These are phyloP conservation scores for Hirsutella thompsonii DNA, from an alignment of 2,329 filamentous ascomycete species.

Conservation along the genomic window DNA sequence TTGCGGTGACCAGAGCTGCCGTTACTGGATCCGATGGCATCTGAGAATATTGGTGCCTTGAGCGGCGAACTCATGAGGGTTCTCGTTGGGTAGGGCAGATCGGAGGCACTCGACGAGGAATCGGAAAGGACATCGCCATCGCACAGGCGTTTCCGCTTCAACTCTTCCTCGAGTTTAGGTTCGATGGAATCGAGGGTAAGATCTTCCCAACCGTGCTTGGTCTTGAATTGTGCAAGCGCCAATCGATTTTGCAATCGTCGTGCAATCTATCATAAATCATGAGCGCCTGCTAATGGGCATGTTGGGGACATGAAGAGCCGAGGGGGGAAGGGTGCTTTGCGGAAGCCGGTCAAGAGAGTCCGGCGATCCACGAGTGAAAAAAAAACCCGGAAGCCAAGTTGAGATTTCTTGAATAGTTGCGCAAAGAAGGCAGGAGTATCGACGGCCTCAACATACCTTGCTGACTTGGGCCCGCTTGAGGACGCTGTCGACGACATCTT, in stretches of 20 bases:
- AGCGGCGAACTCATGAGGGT: constrained; percentile 74
- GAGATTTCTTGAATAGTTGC: too few relatives aligned
- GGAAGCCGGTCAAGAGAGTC: not conserved
- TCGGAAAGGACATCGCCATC: constrained; percentile 71
- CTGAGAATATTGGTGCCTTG: constrained; percentile 73
- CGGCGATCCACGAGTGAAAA: too few relatives aligned
- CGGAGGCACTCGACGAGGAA: constrained; percentile 74
- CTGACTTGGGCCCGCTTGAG: constrained; percentile 62
- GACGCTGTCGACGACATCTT: constrained; percentile 54
- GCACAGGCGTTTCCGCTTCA: constrained; percentile 57
- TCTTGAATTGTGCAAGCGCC: constrained; percentile 93
- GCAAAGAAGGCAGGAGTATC: too few relatives aligned
- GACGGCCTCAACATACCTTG: constrained; percentile 49
- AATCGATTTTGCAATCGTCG: constrained; percentile 85
- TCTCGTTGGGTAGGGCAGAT: constrained; percentile 55
- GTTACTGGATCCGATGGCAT: constrained; percentile 60
- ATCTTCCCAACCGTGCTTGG: constrained; percentile 89
- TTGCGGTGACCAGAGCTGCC: constrained; percentile 54
- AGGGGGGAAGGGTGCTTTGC: not conserved
- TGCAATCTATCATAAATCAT: constrained; percentile 56
- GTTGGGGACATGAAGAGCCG: not conserved
- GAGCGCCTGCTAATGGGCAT: not conserved
- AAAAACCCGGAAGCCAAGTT: too few relatives aligned
- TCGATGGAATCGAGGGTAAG: constrained; percentile 77
- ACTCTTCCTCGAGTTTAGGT: constrained; percentile 67